A percentile compares a stretch with the other conserved stretches of the same genome.
Conservation (phyloP, 441 rosid species). For the Metrosideros polymorpha region DNA sequence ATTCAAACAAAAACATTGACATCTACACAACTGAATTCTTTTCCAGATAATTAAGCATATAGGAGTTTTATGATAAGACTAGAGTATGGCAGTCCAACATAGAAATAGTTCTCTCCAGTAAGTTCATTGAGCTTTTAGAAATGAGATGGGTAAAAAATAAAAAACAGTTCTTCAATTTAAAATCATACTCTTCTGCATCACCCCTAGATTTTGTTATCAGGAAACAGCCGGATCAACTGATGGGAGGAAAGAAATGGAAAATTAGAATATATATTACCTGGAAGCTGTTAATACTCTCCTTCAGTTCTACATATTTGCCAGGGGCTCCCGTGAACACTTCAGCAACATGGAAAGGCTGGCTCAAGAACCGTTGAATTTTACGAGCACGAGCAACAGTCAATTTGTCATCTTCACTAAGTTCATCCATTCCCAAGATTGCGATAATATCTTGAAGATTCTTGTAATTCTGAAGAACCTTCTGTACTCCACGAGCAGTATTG, state of each 20-base stretch:
- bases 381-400: neutral
- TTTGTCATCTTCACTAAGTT: conserved; percentile 18
- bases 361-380: conserved; percentile 12
- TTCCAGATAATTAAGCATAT: neutral
- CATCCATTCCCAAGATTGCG: conserved; percentile 21
- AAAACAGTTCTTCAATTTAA: neutral
- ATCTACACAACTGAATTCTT: neutral
- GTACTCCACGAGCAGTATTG: conserved; percentile 11
- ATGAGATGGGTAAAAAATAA: neutral
- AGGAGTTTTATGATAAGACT: neutral
- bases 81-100: neutral
- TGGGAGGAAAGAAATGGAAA: neutral
- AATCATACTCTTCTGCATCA: neutral
- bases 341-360: conserved; percentile 15
- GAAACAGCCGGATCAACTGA: neutral
- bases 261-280: neutral
- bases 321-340: conserved; percentile 14
- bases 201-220: neutral
- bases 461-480: conserved; percentile 17
- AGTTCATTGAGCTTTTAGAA: neutral
- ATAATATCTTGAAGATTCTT: conserved; percentile 20
- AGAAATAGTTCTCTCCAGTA: neutral
- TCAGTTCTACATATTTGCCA: conserved; percentile 10
- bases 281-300: conserved; percentile 15
- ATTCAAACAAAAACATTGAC: neutral